Conservation (phyloP, 495 filamentous ascomycete species). For the Annulohypoxylon maeteangense region DNA sequence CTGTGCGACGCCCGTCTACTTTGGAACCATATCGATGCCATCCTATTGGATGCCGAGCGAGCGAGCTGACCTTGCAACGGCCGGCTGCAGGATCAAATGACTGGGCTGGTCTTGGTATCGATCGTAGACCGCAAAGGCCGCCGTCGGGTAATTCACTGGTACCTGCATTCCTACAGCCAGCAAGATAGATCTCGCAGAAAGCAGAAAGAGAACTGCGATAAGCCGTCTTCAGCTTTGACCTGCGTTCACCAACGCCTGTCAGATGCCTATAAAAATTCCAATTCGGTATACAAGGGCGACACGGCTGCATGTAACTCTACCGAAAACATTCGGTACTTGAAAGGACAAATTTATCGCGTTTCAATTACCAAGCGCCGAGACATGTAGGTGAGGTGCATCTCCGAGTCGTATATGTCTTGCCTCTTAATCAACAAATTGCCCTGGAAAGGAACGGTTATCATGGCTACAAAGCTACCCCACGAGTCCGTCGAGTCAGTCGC, state of each 20-base stretch:
- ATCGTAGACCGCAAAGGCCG: slow-evolving; percentile 13
- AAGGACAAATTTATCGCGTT: neutral
- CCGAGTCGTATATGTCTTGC: neutral
- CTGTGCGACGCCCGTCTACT: slow-evolving; percentile 27
- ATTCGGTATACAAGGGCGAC: slow-evolving; percentile 1
- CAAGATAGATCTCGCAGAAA: slow-evolving; percentile 42
- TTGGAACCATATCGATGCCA: slow-evolving; percentile 7
- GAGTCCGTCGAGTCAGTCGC: neutral
- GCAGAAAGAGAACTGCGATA: slow-evolving; percentile 26
- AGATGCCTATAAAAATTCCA: slow-evolving; percentile 5
- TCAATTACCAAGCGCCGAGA: slow-evolving; percentile 21
- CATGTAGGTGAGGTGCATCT: neutral
- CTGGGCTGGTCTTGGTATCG: slow-evolving; percentile 14
- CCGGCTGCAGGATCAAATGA: slow-evolving; percentile 36
- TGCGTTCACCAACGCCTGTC: slow-evolving; percentile 8
- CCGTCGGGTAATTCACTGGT: slow-evolving; percentile 27
- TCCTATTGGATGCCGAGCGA: slow-evolving; percentile 38
- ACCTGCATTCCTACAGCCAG: slow-evolving; percentile 36
- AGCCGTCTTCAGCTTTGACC: slow-evolving; percentile 15
- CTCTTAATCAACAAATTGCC: slow-evolving; percentile 7
- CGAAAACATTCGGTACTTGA: neutral
- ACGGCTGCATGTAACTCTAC: neutral
- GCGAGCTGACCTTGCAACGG: slow-evolving; percentile 27
- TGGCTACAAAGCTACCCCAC: neutral
- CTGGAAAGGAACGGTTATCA: neutral